A percentile compares a stretch with the other conserved stretches of the same genome.
Evolutionary conservation across 371 early-diverging fungal species (phyloP).

Genomic region (Polyrhizophydium stewartii): DNA sequence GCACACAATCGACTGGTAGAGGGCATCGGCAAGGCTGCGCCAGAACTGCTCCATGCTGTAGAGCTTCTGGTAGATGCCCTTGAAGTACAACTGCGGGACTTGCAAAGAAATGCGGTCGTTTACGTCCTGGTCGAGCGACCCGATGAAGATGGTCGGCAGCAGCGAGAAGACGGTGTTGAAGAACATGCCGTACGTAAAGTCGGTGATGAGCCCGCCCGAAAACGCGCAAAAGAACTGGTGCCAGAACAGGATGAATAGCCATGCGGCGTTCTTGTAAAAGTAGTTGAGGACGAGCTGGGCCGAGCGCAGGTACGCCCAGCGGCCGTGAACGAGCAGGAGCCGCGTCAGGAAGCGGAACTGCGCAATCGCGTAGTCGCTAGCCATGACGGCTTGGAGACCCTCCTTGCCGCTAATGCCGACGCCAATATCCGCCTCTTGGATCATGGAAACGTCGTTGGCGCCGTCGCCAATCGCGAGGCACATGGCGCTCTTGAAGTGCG

Average conservation of each 20-base stretch:
- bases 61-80: constrained; percentile 77
- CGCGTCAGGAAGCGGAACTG: constrained; percentile 85
- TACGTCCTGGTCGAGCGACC: constrained; percentile 91
- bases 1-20: constrained; percentile 84
- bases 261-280: constrained; percentile 91
- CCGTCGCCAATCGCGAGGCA: constrained; percentile 98
- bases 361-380: constrained; percentile 84
- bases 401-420: constrained; percentile 92
- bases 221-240: constrained; percentile 52
- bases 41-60: constrained; percentile 81
- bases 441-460: constrained; percentile 87
- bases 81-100: constrained; percentile 83
- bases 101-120: constrained; percentile 61
- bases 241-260: constrained; percentile 69
- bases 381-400: constrained; percentile 86
- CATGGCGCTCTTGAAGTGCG: constrained; percentile 27
- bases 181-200: constrained; percentile 64
- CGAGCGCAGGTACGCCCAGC: constrained; percentile 86
- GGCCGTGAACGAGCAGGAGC: constrained; percentile 70
- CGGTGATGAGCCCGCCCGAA: constrained; percentile 82
- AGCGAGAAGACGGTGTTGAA: constrained; percentile 47
- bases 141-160: constrained; percentile 48
- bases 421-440: constrained; percentile 89
- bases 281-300: constrained; percentile 86
- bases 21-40: constrained; percentile 73